Conservation (phyloP, 1,284 basidiomycete species). For the Cryptococcus amylolentus region DNA sequence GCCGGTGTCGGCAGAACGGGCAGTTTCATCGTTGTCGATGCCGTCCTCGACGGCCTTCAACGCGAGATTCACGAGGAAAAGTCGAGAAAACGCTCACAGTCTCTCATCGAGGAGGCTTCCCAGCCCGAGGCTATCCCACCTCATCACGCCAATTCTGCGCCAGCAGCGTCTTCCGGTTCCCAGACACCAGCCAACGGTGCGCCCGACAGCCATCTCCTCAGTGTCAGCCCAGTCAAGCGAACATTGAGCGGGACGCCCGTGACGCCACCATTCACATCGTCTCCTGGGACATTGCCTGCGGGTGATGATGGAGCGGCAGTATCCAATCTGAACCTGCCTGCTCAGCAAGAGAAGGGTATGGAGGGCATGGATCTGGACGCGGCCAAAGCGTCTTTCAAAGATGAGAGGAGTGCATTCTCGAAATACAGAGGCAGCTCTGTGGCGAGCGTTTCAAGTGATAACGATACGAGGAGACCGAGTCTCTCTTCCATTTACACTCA, state of each 20-base stretch:
- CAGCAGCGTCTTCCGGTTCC: neutral
- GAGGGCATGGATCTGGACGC: constrained; percentile 19
- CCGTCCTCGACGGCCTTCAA: constrained; percentile 72
- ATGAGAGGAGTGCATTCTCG: neutral
- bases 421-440: neutral
- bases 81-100: neutral
- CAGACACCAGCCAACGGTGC: neutral
- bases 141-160: neutral
- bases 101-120: neutral
- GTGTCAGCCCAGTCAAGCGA: no score
- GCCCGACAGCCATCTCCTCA: neutral
- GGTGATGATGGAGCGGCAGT: neutral
- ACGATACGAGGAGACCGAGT: constrained; percentile 19
- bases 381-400: neutral
- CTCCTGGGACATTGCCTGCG: neutral
- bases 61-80: constrained; percentile 51
- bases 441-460: constrained; percentile 12
- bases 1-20: constrained; percentile 90
- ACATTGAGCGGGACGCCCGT: neutral
- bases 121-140: neutral
- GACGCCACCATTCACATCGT: neutral
- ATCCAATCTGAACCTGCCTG: neutral
- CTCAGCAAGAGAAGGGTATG: neutral
- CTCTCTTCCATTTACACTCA: constrained; percentile 15
- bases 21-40: constrained; percentile 83